phyloP scores from a whole-genome alignment of 192 early-diverging fungal genomes.

The Backusella parvicylindrica region DNA sequence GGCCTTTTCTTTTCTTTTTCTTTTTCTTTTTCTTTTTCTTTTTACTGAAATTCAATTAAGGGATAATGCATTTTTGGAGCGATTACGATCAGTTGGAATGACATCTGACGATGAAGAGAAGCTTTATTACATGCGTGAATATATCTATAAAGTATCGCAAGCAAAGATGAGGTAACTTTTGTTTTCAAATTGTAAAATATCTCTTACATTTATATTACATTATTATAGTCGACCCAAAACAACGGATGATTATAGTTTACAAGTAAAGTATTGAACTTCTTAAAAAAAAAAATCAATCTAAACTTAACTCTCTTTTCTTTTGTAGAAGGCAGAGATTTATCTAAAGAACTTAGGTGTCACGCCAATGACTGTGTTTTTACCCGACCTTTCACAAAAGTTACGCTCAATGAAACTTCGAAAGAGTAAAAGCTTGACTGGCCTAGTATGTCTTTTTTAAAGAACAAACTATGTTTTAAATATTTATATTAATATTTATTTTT shows the following conservation, averaged over 20 bases:
- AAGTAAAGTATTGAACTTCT: slow-evolving; percentile 9
- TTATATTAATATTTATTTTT: no score
- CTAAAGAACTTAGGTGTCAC: slow-evolving; percentile 63
- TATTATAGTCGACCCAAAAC: slow-evolving; percentile 20
- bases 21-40: not conserved
- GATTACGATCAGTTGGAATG: slow-evolving; percentile 67
- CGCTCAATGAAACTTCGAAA: not conserved
- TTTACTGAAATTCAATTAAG: slow-evolving; percentile 28
- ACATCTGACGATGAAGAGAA: slow-evolving; percentile 73
- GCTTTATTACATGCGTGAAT: slow-evolving; percentile 67
- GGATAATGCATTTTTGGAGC: slow-evolving; percentile 47
- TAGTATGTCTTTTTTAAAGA: not conserved
- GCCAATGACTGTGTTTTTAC: slow-evolving; percentile 67
- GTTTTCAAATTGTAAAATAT: not conserved
- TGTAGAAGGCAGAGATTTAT: slow-evolving; percentile 41
- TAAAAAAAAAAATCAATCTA: not conserved
- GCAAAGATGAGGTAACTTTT: slow-evolving; percentile 37
- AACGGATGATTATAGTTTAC: slow-evolving; percentile 18
- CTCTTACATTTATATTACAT: not conserved
- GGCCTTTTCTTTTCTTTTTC: not conserved
- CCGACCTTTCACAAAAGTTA: slow-evolving; percentile 20
- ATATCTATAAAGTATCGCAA: slow-evolving; percentile 70
- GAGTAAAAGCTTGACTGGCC: not conserved
- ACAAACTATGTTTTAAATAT: no score
- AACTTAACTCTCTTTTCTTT: not conserved